Evolutionary conservation across 441 rosid genomes (phyloP), one percentile per base, ranked within the genome.

Genomic region (Croton setiger): DNA sequence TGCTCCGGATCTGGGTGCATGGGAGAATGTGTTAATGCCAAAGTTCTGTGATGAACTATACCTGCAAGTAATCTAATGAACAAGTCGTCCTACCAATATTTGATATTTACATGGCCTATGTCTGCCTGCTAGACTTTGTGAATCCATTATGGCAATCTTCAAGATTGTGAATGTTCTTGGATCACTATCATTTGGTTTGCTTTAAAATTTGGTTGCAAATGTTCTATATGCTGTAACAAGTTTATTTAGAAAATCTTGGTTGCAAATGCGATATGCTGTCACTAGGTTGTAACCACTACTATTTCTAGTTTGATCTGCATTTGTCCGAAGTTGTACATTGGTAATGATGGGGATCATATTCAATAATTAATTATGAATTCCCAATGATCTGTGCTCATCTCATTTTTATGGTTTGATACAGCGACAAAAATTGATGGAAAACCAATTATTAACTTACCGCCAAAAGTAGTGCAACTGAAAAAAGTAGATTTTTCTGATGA

Each of bases 391-490:
- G 23, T 68, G 59, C 65, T 60, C 33, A 51, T 63, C 52, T 65
- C 23, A 21, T 53, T 60, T 51, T 71, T 66, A 21, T 59, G 61
- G 17, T 69, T 62, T 76, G 66, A 53, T 77, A 31, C 64, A 93
- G 98, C 85, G 44, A 82, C 97, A 41, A 73, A 83, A 79, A 87
- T 93, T 77, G 98, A 93, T 73, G 98, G 97, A 44, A 59, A 90
- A 64, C 98, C 98, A 37, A 85, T 93, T 68, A 84, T 93, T 62
- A 81, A 53, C 70, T 78, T 93, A 63, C 98, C 98, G 0, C 97
- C 97, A 4, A 93, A 90, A 75, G 62, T 72, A 4, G 79, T 90
- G 63, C 86, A 84, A 75, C 72, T 93, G 81, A 83, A 82, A 76
- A 88, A 84, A 76, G 95, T 90, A 79, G 96, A 88, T 59, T 93